phyloP scores from a whole-genome alignment of 768 basidiomycete genomes.

The Mycena rebaudengoi region DNA sequence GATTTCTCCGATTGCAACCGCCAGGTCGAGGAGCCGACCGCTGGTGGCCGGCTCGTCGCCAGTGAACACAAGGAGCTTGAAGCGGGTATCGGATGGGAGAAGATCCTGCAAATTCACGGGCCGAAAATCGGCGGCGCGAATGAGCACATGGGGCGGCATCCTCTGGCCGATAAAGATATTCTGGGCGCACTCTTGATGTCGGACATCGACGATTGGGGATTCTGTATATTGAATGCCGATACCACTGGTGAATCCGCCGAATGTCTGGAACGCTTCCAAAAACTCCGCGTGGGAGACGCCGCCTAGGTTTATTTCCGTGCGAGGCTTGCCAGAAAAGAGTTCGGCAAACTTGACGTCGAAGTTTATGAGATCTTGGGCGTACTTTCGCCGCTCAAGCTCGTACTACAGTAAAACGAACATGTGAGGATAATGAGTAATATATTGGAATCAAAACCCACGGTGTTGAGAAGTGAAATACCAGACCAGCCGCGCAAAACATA shows the following conservation, averaged over 20 bases:
- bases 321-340: constrained; percentile 75
- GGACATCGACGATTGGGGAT: constrained; percentile 52
- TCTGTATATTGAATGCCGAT: constrained; percentile 61
- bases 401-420: constrained; percentile 52
- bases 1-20: constrained; percentile 41
- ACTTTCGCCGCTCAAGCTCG: constrained; percentile 71
- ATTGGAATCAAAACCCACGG: constrained; percentile 45
- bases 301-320: constrained; percentile 52
- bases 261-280: constrained; percentile 59
- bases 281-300: constrained; percentile 65
- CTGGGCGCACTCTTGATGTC: constrained; percentile 46
- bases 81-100: constrained; percentile 58
- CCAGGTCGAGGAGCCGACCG: constrained; percentile 38
- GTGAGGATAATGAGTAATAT: neutral
- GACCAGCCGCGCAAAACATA: constrained; percentile 66
- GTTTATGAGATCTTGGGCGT: constrained; percentile 75
- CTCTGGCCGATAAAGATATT: constrained; percentile 61
- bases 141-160: constrained; percentile 55
- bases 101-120: constrained; percentile 64
- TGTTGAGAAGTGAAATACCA: constrained; percentile 54
- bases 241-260: constrained; percentile 63
- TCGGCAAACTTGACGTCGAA: constrained; percentile 73
- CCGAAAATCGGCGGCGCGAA: constrained; percentile 59
- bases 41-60: constrained; percentile 52
- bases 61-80: constrained; percentile 63